Evolutionary conservation across 345 rosid genomes (phyloP).

Genomic region (Arabis hirsuta): DNA sequence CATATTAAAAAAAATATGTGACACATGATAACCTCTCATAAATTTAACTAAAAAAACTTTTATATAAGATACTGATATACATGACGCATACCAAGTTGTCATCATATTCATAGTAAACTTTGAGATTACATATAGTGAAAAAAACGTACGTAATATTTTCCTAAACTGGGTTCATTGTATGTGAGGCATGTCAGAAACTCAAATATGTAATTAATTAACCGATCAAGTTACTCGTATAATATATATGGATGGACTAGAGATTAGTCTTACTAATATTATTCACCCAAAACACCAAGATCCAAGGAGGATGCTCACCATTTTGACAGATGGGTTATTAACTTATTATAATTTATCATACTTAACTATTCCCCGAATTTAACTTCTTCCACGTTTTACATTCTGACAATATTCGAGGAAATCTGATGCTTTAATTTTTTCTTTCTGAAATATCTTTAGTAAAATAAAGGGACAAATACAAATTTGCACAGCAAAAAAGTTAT

Average conservation of each 20-base stretch:
- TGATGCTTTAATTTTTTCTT: constrained; percentile 15
- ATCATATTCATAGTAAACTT: background rate
- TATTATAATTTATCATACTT: constrained; percentile 16
- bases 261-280: constrained; percentile 20
- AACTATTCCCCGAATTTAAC: constrained; percentile 18
- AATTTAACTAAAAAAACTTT: too few relatives aligned
- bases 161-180: background rate
- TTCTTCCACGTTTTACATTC: constrained; percentile 38
- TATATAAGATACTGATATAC: too few relatives aligned
- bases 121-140: background rate
- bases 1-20: too few relatives aligned
- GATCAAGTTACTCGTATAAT: background rate
- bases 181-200: constrained; percentile 2
- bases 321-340: constrained; percentile 21
- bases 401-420: constrained; percentile 44
- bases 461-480: constrained; percentile 38
- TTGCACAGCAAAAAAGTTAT: constrained; percentile 42
- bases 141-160: background rate
- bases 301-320: constrained; percentile 33
- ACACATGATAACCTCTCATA: too few relatives aligned
- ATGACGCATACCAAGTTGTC: too few relatives aligned
- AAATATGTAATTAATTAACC: background rate
- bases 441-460: constrained; percentile 10
- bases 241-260: background rate
- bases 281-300: constrained; percentile 39